A percentile compares a stretch with the other conserved stretches of the same genome.
Conservation (phyloP, 805 yeast genomes). For the Isabelozyma gotoi region DNA sequence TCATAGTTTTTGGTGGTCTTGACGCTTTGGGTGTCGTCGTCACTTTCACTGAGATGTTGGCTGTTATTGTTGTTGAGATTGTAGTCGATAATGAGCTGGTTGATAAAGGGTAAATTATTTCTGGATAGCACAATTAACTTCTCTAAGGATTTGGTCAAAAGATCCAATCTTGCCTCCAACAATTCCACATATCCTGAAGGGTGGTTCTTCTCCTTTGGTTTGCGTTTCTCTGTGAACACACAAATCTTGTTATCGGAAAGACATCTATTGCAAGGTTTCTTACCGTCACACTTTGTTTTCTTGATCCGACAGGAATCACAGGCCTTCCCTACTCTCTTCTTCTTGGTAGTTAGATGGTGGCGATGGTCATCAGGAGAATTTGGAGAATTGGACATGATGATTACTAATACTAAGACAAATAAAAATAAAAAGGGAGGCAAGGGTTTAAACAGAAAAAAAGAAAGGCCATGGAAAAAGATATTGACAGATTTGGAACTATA, state of each 20-base stretch:
- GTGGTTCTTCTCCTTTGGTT: slow-evolving; percentile 53
- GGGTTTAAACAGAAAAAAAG: not conserved
- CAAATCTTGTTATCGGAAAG: slow-evolving; percentile 56
- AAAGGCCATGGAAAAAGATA: not conserved
- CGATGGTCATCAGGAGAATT: slow-evolving; percentile 6
- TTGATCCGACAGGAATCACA: slow-evolving; percentile 63
- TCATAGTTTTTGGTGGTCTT: not conserved
- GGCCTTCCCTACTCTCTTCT: slow-evolving; percentile 63
- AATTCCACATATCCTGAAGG: slow-evolving; percentile 64
- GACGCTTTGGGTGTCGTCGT: not conserved
- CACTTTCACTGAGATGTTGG: not conserved
- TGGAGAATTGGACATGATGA: not conserved
- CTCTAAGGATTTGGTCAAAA: slow-evolving; percentile 51
- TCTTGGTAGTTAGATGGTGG: slow-evolving; percentile 23
- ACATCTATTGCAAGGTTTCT: slow-evolving; percentile 59
- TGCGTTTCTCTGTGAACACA: slow-evolving; percentile 56
- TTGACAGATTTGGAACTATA: too few relatives aligned
- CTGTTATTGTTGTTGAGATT: not conserved
- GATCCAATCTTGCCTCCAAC: slow-evolving; percentile 55
- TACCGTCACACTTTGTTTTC: slow-evolving; percentile 65
- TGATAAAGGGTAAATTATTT: slow-evolving; percentile 27
- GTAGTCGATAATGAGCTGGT: slow-evolving; percentile 14
- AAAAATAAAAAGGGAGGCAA: too few relatives aligned
- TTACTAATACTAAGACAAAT: not conserved
- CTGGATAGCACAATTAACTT: slow-evolving; percentile 32